These are phyloP conservation scores for Microcos paniculata DNA, from an alignment of 345 rosid genomes.

Conservation along the genomic window DNA sequence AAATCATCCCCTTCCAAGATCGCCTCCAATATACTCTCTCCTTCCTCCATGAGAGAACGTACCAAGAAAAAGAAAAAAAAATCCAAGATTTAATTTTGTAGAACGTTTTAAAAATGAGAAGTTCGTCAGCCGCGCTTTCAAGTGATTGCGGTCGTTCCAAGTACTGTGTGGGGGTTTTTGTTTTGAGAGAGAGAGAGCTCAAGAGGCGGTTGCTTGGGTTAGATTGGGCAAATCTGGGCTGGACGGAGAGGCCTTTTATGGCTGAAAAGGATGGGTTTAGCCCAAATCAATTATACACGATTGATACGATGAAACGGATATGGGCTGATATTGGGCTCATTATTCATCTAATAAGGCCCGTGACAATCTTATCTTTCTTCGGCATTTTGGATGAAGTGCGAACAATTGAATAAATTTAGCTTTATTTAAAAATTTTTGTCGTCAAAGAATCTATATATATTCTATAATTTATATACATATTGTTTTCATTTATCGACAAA, in stretches of 20 bases:
- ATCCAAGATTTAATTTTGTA: background rate
- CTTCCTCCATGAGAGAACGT: conserved; percentile 51
- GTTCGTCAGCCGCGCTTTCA: background rate
- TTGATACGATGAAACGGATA: background rate
- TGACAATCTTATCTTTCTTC: too few relatives aligned
- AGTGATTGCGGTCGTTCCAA: background rate
- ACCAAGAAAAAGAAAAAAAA: background rate
- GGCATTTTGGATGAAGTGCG: too few relatives aligned
- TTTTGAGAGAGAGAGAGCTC: background rate
- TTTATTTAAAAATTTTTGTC: too few relatives aligned
- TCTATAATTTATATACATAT: too few relatives aligned
- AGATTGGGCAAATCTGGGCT: too few relatives aligned
- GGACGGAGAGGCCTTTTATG: too few relatives aligned
- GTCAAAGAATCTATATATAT: too few relatives aligned
- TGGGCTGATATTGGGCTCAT: background rate
- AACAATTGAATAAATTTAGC: too few relatives aligned
- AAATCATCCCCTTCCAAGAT: conserved; percentile 44
- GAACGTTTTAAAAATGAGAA: background rate
- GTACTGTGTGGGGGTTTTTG: background rate
- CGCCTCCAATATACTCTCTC: conserved; percentile 52
- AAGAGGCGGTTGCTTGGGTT: background rate
- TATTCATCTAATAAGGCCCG: background rate
- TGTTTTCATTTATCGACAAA: too few relatives aligned
- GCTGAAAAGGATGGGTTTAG: background rate
- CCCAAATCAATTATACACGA: background rate